phyloP scores from a whole-genome alignment of 2,329 filamentous ascomycete species.

The Chaetothyriales sp. region DNA sequence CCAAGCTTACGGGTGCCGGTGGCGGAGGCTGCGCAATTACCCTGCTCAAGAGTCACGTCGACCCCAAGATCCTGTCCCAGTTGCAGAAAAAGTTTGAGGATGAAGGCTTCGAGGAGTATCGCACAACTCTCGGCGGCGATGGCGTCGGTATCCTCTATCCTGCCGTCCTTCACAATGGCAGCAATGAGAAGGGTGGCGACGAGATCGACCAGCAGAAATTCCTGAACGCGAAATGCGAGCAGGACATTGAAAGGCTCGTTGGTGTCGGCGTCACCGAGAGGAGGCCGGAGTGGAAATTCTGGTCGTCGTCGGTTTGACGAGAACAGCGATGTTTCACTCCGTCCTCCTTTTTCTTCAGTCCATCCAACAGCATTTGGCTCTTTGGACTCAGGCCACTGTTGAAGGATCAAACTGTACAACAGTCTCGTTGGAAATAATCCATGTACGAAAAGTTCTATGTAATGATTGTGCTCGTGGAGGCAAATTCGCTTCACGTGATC shows the following conservation, averaged over 20 bases:
- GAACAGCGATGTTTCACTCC: neutral
- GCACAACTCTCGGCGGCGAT: slow-evolving; percentile 80
- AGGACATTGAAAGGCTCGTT: slow-evolving; percentile 75
- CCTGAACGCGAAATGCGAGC: slow-evolving; percentile 64
- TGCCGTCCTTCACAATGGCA: slow-evolving; percentile 72
- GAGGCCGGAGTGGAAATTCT: slow-evolving; percentile 74
- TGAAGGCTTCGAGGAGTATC: slow-evolving; percentile 70
- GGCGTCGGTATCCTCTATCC: slow-evolving; percentile 91
- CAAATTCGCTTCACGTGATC: neutral
- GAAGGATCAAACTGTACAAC: neutral
- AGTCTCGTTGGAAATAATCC: neutral
- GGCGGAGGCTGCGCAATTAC: slow-evolving; percentile 94
- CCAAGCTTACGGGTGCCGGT: slow-evolving; percentile 88
- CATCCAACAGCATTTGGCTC: neutral
- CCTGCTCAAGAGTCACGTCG: slow-evolving; percentile 54
- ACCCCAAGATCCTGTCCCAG: slow-evolving; percentile 40
- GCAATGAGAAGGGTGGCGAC: slow-evolving; percentile 67
- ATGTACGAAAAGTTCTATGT: neutral
- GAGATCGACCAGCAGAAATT: slow-evolving; percentile 88
- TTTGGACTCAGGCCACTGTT: neutral
- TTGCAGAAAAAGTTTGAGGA: slow-evolving; percentile 51
- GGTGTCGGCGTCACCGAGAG: slow-evolving; percentile 59
- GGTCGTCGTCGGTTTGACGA: slow-evolving; percentile 30
- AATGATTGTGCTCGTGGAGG: neutral
- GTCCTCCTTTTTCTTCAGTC: neutral